Conservation (phyloP, 345 rosid genomes). For the Clarkia xantiana region DNA sequence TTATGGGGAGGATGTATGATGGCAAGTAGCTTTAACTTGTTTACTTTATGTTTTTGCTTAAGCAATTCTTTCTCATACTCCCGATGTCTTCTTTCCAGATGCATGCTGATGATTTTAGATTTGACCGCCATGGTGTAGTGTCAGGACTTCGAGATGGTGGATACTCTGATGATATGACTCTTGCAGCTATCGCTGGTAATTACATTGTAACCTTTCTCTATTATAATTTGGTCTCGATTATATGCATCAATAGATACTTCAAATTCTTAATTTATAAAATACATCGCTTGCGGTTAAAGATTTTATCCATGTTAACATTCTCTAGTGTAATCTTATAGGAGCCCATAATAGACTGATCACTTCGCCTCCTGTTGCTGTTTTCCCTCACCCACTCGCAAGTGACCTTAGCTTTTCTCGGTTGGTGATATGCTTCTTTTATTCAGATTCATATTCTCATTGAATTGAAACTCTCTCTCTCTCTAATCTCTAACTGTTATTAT, state of each 20-base stretch:
- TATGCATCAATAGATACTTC: too few relatives aligned
- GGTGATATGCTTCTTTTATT: constrained; percentile 8
- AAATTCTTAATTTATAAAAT: too few relatives aligned
- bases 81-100: constrained; percentile 38
- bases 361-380: constrained; percentile 97
- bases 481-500: background rate
- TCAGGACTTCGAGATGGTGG: constrained; percentile 96
- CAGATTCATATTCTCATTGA: background rate
- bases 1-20: constrained; percentile 99
- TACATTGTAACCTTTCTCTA: too few relatives aligned
- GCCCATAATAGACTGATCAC: constrained; percentile 91
- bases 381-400: constrained; percentile 91
- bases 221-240: too few relatives aligned
- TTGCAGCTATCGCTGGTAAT: constrained; percentile 88
- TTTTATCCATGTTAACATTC: background rate
- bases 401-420: constrained; percentile 95
- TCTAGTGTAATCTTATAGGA: constrained; percentile 29
- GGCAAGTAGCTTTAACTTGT: constrained; percentile 30
- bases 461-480: too few relatives aligned
- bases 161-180: constrained; percentile 99
- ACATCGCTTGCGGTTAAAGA: too few relatives aligned
- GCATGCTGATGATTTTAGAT: constrained; percentile 99
- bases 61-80: constrained; percentile 2
- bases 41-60: constrained; percentile 9
- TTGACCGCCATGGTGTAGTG: constrained; percentile 73